These are phyloP conservation scores for Sindora glabra DNA, from an alignment of 306 rosid genomes.

Conservation along the genomic window DNA sequence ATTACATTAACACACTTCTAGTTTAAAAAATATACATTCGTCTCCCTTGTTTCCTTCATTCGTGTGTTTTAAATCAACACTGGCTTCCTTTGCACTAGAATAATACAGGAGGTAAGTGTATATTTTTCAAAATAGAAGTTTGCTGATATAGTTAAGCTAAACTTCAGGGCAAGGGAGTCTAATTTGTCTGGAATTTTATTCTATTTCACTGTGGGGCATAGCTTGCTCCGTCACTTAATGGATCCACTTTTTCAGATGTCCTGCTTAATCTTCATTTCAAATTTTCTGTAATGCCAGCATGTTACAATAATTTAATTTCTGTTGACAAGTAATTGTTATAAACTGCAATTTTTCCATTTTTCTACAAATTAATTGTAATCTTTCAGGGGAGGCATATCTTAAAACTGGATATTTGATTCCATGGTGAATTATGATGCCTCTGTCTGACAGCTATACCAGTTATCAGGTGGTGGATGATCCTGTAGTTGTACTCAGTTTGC, in stretches of 20 bases:
- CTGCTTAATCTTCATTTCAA: neutral
- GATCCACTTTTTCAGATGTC: slow-evolving; percentile 7
- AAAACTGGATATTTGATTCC: neutral
- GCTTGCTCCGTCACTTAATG: neutral
- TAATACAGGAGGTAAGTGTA: no score
- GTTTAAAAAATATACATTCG: no score
- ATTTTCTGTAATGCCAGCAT: neutral
- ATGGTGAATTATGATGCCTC: neutral
- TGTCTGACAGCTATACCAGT: neutral
- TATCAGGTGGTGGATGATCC: neutral
- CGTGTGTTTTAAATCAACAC: no score
- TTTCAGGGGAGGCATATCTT: neutral
- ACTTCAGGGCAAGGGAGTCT: no score
- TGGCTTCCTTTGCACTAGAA: no score
- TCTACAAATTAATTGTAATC: no score
- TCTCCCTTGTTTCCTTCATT: no score
- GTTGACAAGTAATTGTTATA: neutral
- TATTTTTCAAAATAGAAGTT: no score
- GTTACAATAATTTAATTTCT: neutral
- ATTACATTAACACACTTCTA: no score
- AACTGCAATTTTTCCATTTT: neutral
- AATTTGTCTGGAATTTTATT: no score
- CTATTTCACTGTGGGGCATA: neutral
- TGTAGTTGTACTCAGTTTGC: neutral
- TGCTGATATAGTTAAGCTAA: no score